These are phyloP conservation scores for Candida maltosa DNA, from an alignment of 805 yeast genomes.

Conservation along the genomic window DNA sequence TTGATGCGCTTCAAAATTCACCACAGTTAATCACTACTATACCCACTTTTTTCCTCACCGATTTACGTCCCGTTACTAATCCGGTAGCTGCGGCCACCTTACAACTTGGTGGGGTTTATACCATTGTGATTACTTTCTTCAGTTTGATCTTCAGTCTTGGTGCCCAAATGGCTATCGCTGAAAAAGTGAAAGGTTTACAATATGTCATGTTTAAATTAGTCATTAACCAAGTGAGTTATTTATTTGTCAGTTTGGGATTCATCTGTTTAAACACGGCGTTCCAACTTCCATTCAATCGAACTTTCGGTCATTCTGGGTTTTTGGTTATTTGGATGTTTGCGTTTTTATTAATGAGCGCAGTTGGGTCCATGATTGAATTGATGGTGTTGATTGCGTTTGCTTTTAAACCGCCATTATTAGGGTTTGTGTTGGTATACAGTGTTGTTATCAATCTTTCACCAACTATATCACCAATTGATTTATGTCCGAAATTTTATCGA, in stretches of 20 bases:
- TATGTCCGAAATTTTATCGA: conserved; percentile 24
- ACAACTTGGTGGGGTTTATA: conserved; percentile 29
- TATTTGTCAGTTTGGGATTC: conserved; percentile 23
- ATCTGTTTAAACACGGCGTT: conserved; percentile 28
- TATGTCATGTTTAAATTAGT: conserved; percentile 21
- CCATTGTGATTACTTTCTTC: conserved; percentile 31
- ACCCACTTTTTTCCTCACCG: conserved; percentile 21
- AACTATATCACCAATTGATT: conserved; percentile 23
- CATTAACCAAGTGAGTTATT: conserved; percentile 25
- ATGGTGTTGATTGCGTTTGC: conserved; percentile 20
- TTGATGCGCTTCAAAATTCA: conserved; percentile 10
- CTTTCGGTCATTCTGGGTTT: conserved; percentile 31
- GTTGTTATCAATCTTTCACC: conserved; percentile 31
- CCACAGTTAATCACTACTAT: conserved; percentile 22
- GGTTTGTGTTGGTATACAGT: conserved; percentile 22
- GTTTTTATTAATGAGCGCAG: conserved; percentile 25
- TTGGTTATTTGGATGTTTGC: conserved; percentile 31
- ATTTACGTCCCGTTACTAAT: conserved; percentile 20
- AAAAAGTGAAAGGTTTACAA: conserved; percentile 21
- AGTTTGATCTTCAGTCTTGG: conserved; percentile 26
- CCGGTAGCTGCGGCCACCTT: conserved; percentile 28
- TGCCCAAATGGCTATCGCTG: conserved; percentile 24
- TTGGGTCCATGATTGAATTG: conserved; percentile 28
- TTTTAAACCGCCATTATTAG: conserved; percentile 24
- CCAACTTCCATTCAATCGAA: conserved; percentile 14